Conservation (phyloP, 768 basidiomycete species). For the Lepiota brunneoincarnata region DNA sequence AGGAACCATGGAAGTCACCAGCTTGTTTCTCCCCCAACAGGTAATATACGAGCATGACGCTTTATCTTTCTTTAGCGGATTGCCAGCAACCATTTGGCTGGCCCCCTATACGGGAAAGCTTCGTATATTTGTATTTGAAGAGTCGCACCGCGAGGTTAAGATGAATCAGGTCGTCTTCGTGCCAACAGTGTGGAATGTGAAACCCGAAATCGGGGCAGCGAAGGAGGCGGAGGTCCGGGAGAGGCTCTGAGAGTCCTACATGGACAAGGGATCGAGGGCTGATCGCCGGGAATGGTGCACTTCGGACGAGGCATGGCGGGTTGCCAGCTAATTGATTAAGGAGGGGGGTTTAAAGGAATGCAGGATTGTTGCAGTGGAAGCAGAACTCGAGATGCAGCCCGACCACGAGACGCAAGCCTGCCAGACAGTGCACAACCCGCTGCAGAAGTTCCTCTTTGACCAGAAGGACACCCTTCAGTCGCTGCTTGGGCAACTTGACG, state of each 20-base stretch:
- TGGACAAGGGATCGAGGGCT: slow-evolving; percentile 22
- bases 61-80: slow-evolving; percentile 39
- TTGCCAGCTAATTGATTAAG: slow-evolving; percentile 21
- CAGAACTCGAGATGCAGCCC: slow-evolving; percentile 23
- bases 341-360: slow-evolving; percentile 11
- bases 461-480: slow-evolving; percentile 17
- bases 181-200: slow-evolving; percentile 37
- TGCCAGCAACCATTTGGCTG: slow-evolving; percentile 33
- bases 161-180: slow-evolving; percentile 29
- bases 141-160: slow-evolving; percentile 21
- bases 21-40: slow-evolving; percentile 10
- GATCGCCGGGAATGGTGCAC: slow-evolving; percentile 20
- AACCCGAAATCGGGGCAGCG: slow-evolving; percentile 15
- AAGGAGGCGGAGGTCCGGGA: slow-evolving; percentile 26
- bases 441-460: slow-evolving; percentile 24
- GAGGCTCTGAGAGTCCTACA: slow-evolving; percentile 27
- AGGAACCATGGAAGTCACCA: neutral
- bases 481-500: neutral
- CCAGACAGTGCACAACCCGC: slow-evolving; percentile 20
- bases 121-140: slow-evolving; percentile 24
- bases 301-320: slow-evolving; percentile 23
- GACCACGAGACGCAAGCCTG: slow-evolving; percentile 27
- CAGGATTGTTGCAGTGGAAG: slow-evolving; percentile 27
- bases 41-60: slow-evolving; percentile 19
- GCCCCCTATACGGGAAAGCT: slow-evolving; percentile 29